Evolutionary conservation across 257 asterid species (phyloP).

Genomic region (Marsdenia floribunda): DNA sequence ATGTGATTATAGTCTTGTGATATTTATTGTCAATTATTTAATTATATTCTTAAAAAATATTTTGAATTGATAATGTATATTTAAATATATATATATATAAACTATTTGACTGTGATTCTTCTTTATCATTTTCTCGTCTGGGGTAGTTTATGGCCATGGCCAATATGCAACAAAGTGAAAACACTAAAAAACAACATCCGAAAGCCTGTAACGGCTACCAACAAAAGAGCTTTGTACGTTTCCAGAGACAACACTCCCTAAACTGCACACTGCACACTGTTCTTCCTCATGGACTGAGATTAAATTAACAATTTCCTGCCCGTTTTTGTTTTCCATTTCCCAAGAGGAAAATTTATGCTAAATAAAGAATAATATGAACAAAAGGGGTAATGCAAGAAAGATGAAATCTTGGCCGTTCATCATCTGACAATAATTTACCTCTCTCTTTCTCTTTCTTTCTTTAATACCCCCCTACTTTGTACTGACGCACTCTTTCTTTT

Average conservation of each 20-base stretch:
- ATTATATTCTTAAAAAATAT: too few relatives aligned
- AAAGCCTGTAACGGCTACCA: slow-evolving; percentile 55
- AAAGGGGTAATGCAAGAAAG: slow-evolving; percentile 4
- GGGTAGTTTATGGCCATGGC: slow-evolving; percentile 1
- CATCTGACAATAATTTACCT: slow-evolving; percentile 41
- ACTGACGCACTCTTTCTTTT: slow-evolving; percentile 18
- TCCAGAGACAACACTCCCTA: slow-evolving; percentile 18
- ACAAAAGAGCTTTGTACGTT: slow-evolving; percentile 39
- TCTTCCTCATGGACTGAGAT: slow-evolving; percentile 27
- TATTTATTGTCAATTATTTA: too few relatives aligned
- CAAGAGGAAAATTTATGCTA: slow-evolving; percentile 13
- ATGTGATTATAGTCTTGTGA: too few relatives aligned
- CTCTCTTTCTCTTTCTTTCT: slow-evolving; percentile 22
- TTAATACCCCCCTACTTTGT: slow-evolving; percentile 25
- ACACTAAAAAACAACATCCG: slow-evolving; percentile 23
- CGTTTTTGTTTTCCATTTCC: slow-evolving; percentile 2
- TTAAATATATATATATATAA: background rate
- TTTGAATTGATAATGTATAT: too few relatives aligned
- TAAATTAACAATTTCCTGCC: slow-evolving; percentile 14
- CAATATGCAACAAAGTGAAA: slow-evolving; percentile 14
- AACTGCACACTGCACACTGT: slow-evolving; percentile 17
- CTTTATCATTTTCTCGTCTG: background rate
- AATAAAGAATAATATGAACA: slow-evolving; percentile 11
- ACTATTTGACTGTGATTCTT: too few relatives aligned
- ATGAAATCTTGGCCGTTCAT: slow-evolving; percentile 52